Conservation (phyloP, 805 yeast genomes). For the Jamesozyma lodderae region DNA sequence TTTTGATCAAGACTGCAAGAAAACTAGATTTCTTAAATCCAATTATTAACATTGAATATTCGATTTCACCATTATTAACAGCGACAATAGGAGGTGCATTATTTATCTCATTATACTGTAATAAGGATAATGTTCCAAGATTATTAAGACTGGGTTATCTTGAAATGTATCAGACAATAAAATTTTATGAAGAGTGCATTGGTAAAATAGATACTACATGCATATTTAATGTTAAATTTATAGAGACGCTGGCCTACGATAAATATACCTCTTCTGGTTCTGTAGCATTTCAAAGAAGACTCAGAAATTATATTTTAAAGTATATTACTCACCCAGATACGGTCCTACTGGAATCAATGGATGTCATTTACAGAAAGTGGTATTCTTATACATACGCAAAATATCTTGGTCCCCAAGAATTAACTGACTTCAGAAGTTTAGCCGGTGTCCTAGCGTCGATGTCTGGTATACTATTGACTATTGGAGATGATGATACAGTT, state of each 20-base stretch:
- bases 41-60: slow-evolving; percentile 16
- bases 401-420: slow-evolving; percentile 29
- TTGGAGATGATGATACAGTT: slow-evolving; percentile 14
- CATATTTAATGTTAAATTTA: slow-evolving; percentile 29
- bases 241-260: slow-evolving; percentile 40
- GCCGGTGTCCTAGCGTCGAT: slow-evolving; percentile 65
- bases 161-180: slow-evolving; percentile 8
- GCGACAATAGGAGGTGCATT: slow-evolving; percentile 40
- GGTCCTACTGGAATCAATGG: slow-evolving; percentile 23
- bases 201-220: slow-evolving; percentile 14
- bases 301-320: slow-evolving; percentile 36
- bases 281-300: slow-evolving; percentile 60
- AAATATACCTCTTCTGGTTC: slow-evolving; percentile 57
- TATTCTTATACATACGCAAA: slow-evolving; percentile 9
- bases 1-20: slow-evolving; percentile 19
- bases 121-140: slow-evolving; percentile 9
- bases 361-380: slow-evolving; percentile 31
- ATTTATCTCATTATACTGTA: slow-evolving; percentile 40
- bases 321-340: slow-evolving; percentile 18
- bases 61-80: slow-evolving; percentile 27
- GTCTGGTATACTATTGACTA: slow-evolving; percentile 48
- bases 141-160: slow-evolving; percentile 6
- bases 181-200: slow-evolving; percentile 21
- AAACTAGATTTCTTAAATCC: slow-evolving; percentile 17
- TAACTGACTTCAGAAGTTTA: slow-evolving; percentile 48